A percentile compares a stretch with the other conserved stretches of the same genome.
Evolutionary conservation across 306 rosid genomes (phyloP).

Genomic region (Cercis canadensis): DNA sequence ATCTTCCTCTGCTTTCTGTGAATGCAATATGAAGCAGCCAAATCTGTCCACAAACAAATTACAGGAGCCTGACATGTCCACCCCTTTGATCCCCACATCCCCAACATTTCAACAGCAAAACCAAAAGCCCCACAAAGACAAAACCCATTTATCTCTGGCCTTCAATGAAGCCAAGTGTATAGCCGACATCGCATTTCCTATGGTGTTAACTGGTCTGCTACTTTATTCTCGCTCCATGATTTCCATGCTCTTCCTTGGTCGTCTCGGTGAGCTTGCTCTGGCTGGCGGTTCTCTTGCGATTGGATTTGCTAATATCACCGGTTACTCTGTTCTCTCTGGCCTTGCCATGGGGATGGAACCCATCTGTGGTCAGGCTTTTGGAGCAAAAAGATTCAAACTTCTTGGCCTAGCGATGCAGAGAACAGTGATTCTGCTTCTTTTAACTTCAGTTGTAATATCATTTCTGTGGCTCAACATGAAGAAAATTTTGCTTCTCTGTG

Average conservation of each 20-base stretch:
- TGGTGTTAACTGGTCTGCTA: conserved; percentile 72
- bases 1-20: conserved; percentile 32
- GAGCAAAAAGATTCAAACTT: conserved; percentile 82
- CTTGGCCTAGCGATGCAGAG: conserved; percentile 73
- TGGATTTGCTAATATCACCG: conserved; percentile 90
- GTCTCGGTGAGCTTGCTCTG: conserved; percentile 64
- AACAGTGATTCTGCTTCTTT: conserved; percentile 67
- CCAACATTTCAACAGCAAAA: conserved; percentile 42
- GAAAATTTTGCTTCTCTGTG: conserved; percentile 59
- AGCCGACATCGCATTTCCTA: conserved; percentile 60
- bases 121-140: conserved; percentile 30
- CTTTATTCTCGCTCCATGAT: conserved; percentile 86
- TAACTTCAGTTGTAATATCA: conserved; percentile 62
- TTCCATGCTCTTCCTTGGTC: conserved; percentile 93
- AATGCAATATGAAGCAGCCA: conserved; percentile 38
- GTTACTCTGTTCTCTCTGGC: conserved; percentile 87
- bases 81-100: conserved; percentile 51
- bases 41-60: conserved; percentile 28
- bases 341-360: conserved; percentile 98
- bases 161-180: conserved; percentile 61
- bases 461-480: conserved; percentile 75
- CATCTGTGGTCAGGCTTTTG: conserved; percentile 92
- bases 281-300: conserved; percentile 92
- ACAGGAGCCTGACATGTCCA: conserved; percentile 35
- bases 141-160: conserved; percentile 38